These are phyloP conservation scores for Xylaria multiplex DNA, from an alignment of 2,329 filamentous ascomycete species.

Conservation along the genomic window DNA sequence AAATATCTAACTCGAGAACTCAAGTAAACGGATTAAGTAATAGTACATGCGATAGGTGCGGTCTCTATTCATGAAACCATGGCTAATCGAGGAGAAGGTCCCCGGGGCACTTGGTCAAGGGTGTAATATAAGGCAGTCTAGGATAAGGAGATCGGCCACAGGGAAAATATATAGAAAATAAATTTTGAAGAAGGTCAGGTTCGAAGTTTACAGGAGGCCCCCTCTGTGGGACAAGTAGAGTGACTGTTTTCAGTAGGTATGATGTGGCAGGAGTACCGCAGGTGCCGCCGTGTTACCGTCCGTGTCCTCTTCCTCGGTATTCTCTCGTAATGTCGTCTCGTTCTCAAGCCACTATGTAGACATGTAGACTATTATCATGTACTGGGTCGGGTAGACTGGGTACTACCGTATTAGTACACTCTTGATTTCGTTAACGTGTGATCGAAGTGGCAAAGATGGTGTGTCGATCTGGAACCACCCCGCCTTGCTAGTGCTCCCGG, in stretches of 20 bases:
- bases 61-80: constrained; percentile 39
- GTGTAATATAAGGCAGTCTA: constrained; percentile 1
- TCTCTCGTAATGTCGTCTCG: too few species aligned
- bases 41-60: constrained; percentile 34
- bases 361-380: not conserved
- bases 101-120: constrained; percentile 20
- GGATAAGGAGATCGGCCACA: constrained; percentile 18
- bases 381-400: not conserved
- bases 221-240: not conserved
- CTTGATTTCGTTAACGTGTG: not conserved
- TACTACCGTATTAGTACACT: not conserved
- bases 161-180: constrained; percentile 4
- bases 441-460: constrained; percentile 15
- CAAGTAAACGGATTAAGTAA: constrained; percentile 12
- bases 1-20: not conserved
- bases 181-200: not conserved
- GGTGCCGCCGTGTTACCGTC: constrained; percentile 4
- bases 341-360: not conserved
- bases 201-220: constrained; percentile 4
- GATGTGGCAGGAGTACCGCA: constrained; percentile 11
- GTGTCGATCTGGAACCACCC: constrained; percentile 19
- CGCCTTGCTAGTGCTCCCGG: constrained; percentile 1
- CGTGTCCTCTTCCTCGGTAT: not conserved
- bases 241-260: constrained; percentile 2
- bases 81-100: constrained; percentile 21